phyloP scores from a whole-genome alignment of 1,284 basidiomycete species.

The Coniferiporia sulphurascens region DNA sequence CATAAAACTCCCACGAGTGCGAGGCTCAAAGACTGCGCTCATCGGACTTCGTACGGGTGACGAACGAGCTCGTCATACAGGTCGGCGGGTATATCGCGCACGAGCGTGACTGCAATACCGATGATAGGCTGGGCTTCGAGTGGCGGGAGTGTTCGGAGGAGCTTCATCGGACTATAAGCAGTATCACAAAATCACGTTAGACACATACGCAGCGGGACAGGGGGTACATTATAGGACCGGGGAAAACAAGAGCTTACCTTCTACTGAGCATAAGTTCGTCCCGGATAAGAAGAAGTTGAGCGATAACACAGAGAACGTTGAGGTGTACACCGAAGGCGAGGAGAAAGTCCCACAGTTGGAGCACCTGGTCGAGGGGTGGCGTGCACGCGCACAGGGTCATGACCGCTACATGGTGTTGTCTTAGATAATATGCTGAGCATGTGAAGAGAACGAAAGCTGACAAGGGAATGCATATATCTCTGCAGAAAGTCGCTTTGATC shows the following conservation, averaged over 20 bases:
- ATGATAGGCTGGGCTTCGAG: slow-evolving; percentile 85
- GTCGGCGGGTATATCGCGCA: slow-evolving; percentile 85
- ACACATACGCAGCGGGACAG: background rate
- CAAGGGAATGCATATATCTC: slow-evolving; percentile 98
- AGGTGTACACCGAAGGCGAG: slow-evolving; percentile 94
- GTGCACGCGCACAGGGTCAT: slow-evolving; percentile 96
- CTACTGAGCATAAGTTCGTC: slow-evolving; percentile 82
- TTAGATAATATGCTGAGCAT: slow-evolving; percentile 9
- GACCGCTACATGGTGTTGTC: slow-evolving; percentile 54
- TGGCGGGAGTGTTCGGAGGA: slow-evolving; percentile 91
- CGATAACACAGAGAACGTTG: slow-evolving; percentile 94
- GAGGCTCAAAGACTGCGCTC: background rate
- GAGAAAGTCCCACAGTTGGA: slow-evolving; percentile 96
- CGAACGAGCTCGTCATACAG: slow-evolving; percentile 86
- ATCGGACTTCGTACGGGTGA: slow-evolving; percentile 72
- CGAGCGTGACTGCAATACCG: slow-evolving; percentile 88
- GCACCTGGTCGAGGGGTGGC: slow-evolving; percentile 89
- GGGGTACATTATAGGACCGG: background rate
- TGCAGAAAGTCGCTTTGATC: slow-evolving; percentile 92
- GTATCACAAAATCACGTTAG: background rate
- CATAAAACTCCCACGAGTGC: background rate
- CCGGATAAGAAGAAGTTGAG: slow-evolving; percentile 86
- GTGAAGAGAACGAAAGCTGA: slow-evolving; percentile 30
- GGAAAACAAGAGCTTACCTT: slow-evolving; percentile 49
- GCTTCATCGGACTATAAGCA: slow-evolving; percentile 79